These are phyloP conservation scores for Amaranthus palmeri DNA, from an alignment of 148 eudicot species.

Conservation along the genomic window DNA sequence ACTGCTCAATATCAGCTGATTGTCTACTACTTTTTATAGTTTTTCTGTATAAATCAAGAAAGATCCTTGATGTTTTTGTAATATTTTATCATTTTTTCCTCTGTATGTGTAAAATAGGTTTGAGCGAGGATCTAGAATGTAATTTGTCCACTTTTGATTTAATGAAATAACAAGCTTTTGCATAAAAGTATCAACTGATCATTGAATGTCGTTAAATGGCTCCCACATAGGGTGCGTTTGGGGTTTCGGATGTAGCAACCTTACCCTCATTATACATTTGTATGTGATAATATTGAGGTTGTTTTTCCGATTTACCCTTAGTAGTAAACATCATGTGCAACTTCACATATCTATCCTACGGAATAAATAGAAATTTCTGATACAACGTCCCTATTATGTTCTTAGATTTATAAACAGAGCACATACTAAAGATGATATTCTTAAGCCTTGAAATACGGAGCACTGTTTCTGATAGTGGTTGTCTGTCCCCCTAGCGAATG, in stretches of 20 bases:
- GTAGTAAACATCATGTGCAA: too few species aligned
- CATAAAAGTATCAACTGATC: neutral
- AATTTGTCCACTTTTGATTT: neutral
- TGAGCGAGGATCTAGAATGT: conserved; percentile 8
- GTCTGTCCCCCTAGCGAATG: neutral
- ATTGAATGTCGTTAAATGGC: too few species aligned
- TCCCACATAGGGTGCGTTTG: too few species aligned
- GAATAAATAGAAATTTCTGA: too few species aligned
- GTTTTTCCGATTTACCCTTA: too few species aligned
- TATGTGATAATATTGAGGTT: too few species aligned
- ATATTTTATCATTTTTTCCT: conserved; percentile 17
- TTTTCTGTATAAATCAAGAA: conserved; percentile 10
- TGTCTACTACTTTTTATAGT: neutral
- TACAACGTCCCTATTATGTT: too few species aligned
- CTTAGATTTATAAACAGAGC: too few species aligned
- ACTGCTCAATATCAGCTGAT: neutral
- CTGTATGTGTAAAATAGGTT: conserved; percentile 14
- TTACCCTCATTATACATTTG: too few species aligned
- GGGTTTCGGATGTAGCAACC: too few species aligned
- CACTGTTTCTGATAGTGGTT: neutral
- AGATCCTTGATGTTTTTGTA: neutral
- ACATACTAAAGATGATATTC: too few species aligned
- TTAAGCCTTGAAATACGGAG: neutral
- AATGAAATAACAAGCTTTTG: conserved; percentile 13
- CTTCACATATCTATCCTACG: too few species aligned